Base-by-base conservation (phyloP, 495 filamentous ascomycete genomes). In the Penicillium ucsense region DNA sequence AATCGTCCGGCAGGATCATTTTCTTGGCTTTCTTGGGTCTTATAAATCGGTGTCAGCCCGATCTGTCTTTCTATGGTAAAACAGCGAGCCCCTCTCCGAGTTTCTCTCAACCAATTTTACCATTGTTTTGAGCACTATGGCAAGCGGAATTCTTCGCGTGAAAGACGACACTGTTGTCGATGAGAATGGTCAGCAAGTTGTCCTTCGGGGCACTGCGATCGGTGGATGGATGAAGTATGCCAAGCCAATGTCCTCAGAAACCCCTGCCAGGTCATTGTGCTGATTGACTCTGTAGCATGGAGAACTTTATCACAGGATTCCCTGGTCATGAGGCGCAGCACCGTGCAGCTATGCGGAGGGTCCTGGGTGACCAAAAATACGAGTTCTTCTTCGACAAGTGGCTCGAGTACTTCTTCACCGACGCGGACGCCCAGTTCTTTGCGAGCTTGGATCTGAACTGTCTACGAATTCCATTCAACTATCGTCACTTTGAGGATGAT, bases 231-330 rank as follows among this genome's bases (percentile, higher is more conserved):
- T 68, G 56, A 73, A 71, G 62, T 66, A 55, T 30, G 58, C 44
- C 5, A 9, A 34, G 10, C 6, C 10, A 20, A 20, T 20, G 20
- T 20, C 3, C 12, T 12, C 34, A 27, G 31, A 29, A 10, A 4
- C 31, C 3, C 38, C 4, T 2, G 5, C 34, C 31, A 12, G n/a
- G 9, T 6, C 28, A 6, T 31, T 5, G 7, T 41, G 10, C 8
- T 45, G 6, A 41, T 28, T 37, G 3, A 54, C 36, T 48, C 50
- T 20, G 20, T 43, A 79, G 75, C 50, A 81, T 83, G 79, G 78
- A 82, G 57, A 83, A 83, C 50, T 83, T 83, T 65, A 83, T 83
- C 58, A 83, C 80, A 0, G 80, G 81, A n/a, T 84, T 76, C 47
- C 62, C 81, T 0, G 81, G 76, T 8, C 75, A 80, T 38, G 81